These are phyloP conservation scores for Cruciata laevipes DNA, from an alignment of 257 asterid genomes.

Conservation along the genomic window DNA sequence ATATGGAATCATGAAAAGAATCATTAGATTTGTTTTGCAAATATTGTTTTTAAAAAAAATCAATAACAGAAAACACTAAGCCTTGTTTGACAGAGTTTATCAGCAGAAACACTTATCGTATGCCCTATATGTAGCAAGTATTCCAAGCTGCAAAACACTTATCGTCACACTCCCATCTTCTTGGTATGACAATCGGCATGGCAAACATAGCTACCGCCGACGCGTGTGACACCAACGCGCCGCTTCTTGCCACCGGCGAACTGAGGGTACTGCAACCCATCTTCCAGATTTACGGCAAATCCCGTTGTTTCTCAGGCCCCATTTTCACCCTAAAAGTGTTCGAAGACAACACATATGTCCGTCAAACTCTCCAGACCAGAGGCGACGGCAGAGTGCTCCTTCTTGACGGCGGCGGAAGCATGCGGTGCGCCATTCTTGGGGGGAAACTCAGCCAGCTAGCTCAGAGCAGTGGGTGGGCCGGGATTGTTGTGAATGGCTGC, in stretches of 20 bases:
- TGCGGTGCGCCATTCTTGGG: constrained; percentile 69
- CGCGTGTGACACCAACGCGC: constrained; percentile 57
- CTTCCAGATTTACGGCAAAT: constrained; percentile 64
- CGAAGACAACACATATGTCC: constrained; percentile 65
- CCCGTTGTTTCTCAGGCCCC: constrained; percentile 58
- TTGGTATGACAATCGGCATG: constrained; percentile 19
- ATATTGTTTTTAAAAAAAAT: too few species aligned
- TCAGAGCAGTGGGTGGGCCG: constrained; percentile 69
- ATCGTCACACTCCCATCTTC: too few species aligned
- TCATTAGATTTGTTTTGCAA: too few species aligned
- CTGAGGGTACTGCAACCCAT: constrained; percentile 65
- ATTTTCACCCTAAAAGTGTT: constrained; percentile 60
- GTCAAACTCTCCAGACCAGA: constrained; percentile 57
- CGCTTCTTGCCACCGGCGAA: constrained; percentile 49
- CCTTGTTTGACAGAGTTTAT: too few species aligned
- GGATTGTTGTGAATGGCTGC: constrained; percentile 67
- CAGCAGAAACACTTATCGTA: too few species aligned
- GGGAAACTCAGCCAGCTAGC: constrained; percentile 72
- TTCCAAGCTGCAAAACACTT: too few species aligned
- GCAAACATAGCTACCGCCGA: constrained; percentile 71
- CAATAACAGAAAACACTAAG: too few species aligned
- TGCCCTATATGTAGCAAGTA: too few species aligned
- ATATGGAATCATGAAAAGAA: too few species aligned
- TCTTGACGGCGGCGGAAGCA: constrained; percentile 80
- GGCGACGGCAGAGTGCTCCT: constrained; percentile 75